Percentiles rank a stretch among this genome's conserved stretches.
Evolutionary conservation across 2,329 filamentous ascomycete species (phyloP).

Genomic region (Aureobasidium sp.): DNA sequence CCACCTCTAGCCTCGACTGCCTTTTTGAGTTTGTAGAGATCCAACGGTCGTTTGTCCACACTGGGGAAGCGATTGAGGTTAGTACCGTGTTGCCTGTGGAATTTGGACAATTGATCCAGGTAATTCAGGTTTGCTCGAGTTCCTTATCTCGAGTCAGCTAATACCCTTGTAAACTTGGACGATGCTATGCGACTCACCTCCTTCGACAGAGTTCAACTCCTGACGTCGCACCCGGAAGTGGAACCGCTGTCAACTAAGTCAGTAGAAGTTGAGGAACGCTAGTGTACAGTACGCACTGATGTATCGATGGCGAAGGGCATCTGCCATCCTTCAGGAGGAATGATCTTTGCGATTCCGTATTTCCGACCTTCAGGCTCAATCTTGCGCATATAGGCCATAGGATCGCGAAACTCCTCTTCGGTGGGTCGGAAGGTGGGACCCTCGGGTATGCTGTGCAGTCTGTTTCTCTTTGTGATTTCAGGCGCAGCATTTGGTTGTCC

Average conservation of each 20-base stretch:
- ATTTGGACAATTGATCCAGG: constrained; percentile 88
- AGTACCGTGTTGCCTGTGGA: constrained; percentile 92
- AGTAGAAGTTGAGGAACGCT: constrained; percentile 18
- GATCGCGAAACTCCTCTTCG: constrained; percentile 89
- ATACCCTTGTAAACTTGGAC: background rate
- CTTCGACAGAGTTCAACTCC: constrained; percentile 95
- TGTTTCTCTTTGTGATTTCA: constrained; percentile 65
- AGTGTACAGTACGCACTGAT: constrained; percentile 55
- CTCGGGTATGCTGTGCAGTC: constrained; percentile 78
- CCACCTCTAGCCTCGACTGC: constrained; percentile 90
- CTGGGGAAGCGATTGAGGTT: constrained; percentile 91
- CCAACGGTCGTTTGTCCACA: constrained; percentile 93
- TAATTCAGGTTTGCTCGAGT: constrained; percentile 95
- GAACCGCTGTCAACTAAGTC: constrained; percentile 59
- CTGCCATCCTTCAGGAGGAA: constrained; percentile 90
- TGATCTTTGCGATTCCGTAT: constrained; percentile 91
- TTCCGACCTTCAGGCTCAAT: constrained; percentile 78
- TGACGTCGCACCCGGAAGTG: constrained; percentile 95
- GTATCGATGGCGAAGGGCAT: constrained; percentile 94
- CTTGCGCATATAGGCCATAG: constrained; percentile 86
- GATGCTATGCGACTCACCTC: constrained; percentile 50
- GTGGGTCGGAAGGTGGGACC: constrained; percentile 87
- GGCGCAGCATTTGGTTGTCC: constrained; percentile 70
- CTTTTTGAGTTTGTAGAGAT: constrained; percentile 93
- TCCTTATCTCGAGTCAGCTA: constrained; percentile 44